Evolutionary conservation across 208 protist genomes (phyloP), one percentile per base, ranked within the genome.

Genomic region (Novymonas esmeraldas): DNA sequence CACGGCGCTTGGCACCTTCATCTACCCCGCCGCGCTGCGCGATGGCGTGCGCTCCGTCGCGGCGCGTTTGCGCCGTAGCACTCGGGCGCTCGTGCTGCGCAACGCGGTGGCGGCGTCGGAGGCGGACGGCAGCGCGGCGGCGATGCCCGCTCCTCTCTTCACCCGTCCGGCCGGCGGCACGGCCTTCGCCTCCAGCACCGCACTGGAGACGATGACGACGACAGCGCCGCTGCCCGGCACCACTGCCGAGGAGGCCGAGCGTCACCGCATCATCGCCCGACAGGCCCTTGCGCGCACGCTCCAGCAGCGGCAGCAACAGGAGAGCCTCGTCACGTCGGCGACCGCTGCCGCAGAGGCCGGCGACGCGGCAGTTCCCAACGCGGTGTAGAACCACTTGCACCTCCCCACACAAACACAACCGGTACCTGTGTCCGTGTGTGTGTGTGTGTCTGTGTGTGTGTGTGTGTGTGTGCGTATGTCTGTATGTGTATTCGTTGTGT

Each of bases 211-310:
- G 14, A 20, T 39, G 20, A 29, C 36, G 33, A 20, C 45, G 34
- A 63, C 61, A 7, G 44, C 59, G 62, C 61, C 82, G 34, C 78
- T 94, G 31, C 89, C 89, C 2, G 89, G 85, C 11, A 90, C 89
- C 2, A 90, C 85, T 1, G 72, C 73, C 14, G 89, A 82, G 58
- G 89, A 94, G n/a, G 89, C 89, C 22, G 79, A 94, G 52, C 81
- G 89, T 14, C 84, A 81, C 22, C 82, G 89, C 31, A 73, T 79
- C 28, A 81, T 90, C 50, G 89, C 85, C 7, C 73, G 90, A 14
- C 81, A 79, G 22, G 89, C 89, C 9, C 84, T 94, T 26, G 62
- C 72, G 22, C 70, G 54, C 4, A 71, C 79, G 6, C 63, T 94
- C 39, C 81, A 88, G 63, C 45, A 42, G 28, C 18, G 13, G 31